Conservation (phyloP, 177 flowering plant species). For the Vitis hybrid region DNA sequence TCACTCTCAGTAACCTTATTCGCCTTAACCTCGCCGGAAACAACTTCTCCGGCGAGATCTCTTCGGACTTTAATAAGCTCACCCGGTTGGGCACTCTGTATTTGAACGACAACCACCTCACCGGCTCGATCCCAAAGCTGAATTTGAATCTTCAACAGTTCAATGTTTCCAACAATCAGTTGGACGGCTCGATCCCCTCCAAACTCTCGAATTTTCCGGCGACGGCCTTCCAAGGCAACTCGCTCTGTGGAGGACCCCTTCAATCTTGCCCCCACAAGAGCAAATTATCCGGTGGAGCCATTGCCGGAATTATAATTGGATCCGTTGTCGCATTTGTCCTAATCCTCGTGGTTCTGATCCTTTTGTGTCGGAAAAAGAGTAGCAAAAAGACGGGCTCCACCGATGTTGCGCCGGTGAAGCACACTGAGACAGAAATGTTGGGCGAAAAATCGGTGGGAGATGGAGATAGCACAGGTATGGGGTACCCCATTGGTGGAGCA, state of each 20-base stretch:
- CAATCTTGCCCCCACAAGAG: constrained; percentile 41
- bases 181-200: constrained; percentile 66
- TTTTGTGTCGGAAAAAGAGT: constrained; percentile 47
- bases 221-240: constrained; percentile 58
- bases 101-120: constrained; percentile 43
- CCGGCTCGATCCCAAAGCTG: constrained; percentile 71
- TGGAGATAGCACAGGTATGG: constrained; percentile 13
- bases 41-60: constrained; percentile 65
- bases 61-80: constrained; percentile 48
- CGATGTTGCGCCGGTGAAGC: constrained; percentile 32
- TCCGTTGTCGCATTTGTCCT: constrained; percentile 43
- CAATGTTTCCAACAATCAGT: constrained; percentile 65
- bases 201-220: constrained; percentile 23
- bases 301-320: constrained; percentile 82
- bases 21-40: constrained; percentile 64
- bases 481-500: constrained; percentile 4
- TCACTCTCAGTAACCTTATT: constrained; percentile 41
- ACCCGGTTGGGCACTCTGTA: constrained; percentile 54
- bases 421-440: constrained; percentile 27
- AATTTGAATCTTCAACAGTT: constrained; percentile 44
- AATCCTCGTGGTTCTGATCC: constrained; percentile 38
- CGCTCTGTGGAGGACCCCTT: constrained; percentile 71
- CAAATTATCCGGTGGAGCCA: constrained; percentile 73
- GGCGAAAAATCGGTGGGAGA: constrained; percentile 29
- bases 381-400: constrained; percentile 26